Evolutionary conservation across 371 early-diverging fungal genomes (phyloP).

Genomic region (Mucor saturninus): DNA sequence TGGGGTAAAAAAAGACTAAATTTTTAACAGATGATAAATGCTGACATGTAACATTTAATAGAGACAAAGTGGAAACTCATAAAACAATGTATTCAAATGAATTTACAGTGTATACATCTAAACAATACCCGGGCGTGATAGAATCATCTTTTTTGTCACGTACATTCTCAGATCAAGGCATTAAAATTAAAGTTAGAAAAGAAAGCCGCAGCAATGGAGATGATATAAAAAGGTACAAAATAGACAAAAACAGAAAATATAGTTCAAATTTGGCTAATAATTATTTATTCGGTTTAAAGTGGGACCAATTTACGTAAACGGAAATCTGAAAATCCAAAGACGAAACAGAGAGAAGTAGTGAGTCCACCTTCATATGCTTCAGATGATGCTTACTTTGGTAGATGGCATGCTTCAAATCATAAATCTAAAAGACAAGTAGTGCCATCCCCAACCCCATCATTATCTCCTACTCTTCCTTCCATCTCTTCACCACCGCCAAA

Average conservation of each 20-base stretch:
- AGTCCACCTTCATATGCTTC: background rate
- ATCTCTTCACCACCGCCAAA: background rate
- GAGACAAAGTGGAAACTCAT: constrained; percentile 68
- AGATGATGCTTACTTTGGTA: constrained; percentile 24
- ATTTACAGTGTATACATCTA: constrained; percentile 82
- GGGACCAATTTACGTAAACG: constrained; percentile 1
- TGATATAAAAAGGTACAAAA: too few relatives aligned
- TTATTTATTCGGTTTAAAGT: constrained; percentile 11
- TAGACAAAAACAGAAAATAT: background rate
- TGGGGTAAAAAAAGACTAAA: constrained; percentile 57
- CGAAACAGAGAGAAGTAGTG: constrained; percentile 2
- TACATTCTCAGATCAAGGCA: constrained; percentile 90
- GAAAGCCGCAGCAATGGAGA: constrained; percentile 34
- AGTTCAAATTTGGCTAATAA: constrained; percentile 23
- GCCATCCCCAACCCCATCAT: background rate
- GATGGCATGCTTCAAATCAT: constrained; percentile 21
- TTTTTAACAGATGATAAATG: background rate
- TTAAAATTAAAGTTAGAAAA: constrained; percentile 86
- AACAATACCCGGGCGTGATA: constrained; percentile 87
- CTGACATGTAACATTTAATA: constrained; percentile 12
- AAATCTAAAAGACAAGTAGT: too few relatives aligned
- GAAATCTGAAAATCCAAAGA: constrained; percentile 15
- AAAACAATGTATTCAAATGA: constrained; percentile 69
- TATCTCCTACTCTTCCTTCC: background rate
- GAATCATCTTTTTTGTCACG: constrained; percentile 86